Evolutionary conservation across 768 basidiomycete genomes (phyloP), one percentile per base, ranked within the genome.

Genomic region (Termitomyces sp.): DNA sequence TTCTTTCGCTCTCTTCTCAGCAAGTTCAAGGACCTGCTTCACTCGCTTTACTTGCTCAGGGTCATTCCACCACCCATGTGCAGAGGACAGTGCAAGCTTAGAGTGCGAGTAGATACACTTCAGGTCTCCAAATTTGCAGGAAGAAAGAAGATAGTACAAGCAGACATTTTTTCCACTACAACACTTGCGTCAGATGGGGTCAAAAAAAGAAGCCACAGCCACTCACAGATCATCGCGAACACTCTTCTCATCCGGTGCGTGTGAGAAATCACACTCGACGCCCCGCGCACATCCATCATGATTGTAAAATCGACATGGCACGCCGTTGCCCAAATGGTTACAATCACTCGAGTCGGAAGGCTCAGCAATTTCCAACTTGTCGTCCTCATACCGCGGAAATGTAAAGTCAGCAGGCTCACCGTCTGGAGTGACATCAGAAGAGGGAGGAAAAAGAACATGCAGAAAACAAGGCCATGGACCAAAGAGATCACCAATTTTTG

Each of bases 221-320:
- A 71, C 81, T 57, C 56, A 84, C 84, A 83, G 65, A 12, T 76
- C 73, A 59, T 85, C 79, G 19, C 82, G 72, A 14, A 81, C 73
- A 57, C 82, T 84, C 64, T 77, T 79, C 42, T 72, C 62, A 58
- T 84, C 81, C 0, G 82, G 81, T 0, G 80, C 78, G 63, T 85
- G 82, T 19, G 75, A 80, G 65, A 71, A 83, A 17, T 56, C 56
- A 60, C 83, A 85, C 1, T 59, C 54, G 8, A 19, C 50, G 0
- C 81, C 79, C 3, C 73, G 68, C 10, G 56, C 64, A 62, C 83
- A 84, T 0, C 78, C 79, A 17, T 73, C 70, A 56, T 78, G 81
- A 54, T 85, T 85, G 63, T 84, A 82, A 63, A 79, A 80, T 45
- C 77, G 72, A 64, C 83, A 85, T 0, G 82, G 76, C 2, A 75